Percentiles rank a stretch among this genome's conserved stretches.
Evolutionary conservation across 768 basidiomycete genomes (phyloP).

Genomic region (Boletus rubescentipes): DNA sequence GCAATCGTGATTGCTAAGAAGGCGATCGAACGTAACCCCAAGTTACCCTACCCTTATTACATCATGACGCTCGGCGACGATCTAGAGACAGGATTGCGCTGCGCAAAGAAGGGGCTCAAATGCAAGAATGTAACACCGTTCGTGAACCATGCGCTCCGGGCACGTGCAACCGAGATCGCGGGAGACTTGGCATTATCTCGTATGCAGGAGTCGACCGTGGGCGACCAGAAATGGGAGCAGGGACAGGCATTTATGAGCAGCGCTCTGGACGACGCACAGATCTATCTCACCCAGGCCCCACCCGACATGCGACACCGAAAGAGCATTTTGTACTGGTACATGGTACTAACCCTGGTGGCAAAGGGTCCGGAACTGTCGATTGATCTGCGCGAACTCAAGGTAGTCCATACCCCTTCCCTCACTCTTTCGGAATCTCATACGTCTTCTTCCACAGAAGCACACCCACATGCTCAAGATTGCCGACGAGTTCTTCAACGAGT

Average conservation of each 20-base stretch:
- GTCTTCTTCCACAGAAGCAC: constrained; percentile 31
- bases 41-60: constrained; percentile 60
- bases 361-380: constrained; percentile 47
- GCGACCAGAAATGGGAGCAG: constrained; percentile 51
- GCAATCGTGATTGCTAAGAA: constrained; percentile 46
- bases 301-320: constrained; percentile 62
- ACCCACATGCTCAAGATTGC: constrained; percentile 44
- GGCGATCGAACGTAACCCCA: constrained; percentile 50
- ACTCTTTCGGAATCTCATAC: not conserved
- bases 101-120: constrained; percentile 63
- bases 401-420: constrained; percentile 22
- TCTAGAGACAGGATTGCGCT: constrained; percentile 48
- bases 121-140: constrained; percentile 55
- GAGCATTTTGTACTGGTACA: constrained; percentile 57
- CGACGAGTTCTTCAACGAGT: constrained; percentile 48
- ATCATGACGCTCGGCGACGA: constrained; percentile 52
- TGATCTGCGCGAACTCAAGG: constrained; percentile 52
- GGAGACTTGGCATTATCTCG: constrained; percentile 50
- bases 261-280: constrained; percentile 58
- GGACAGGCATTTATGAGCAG: constrained; percentile 61
- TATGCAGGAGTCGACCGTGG: constrained; percentile 40
- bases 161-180: constrained; percentile 59
- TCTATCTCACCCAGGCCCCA: constrained; percentile 51
- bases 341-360: constrained; percentile 49
- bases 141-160: constrained; percentile 54